Evolutionary conservation across 768 basidiomycete species (phyloP).

Genomic region (Hygrophorus russula): DNA sequence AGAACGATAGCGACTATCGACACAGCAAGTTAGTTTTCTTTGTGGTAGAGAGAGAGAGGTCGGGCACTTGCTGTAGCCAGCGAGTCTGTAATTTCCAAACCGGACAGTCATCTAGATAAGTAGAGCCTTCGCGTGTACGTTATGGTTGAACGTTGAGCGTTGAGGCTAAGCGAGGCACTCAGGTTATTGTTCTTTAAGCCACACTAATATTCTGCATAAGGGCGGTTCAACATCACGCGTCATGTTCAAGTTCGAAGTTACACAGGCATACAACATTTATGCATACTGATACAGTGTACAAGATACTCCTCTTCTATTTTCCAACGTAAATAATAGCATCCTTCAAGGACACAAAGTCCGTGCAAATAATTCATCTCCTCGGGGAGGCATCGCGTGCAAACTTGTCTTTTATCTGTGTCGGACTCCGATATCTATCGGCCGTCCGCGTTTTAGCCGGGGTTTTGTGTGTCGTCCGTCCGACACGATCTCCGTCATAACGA

Average conservation of each 20-base stretch:
- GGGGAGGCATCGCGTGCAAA: slow-evolving; percentile 5
- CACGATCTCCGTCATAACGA: neutral
- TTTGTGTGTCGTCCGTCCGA: neutral
- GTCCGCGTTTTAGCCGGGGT: neutral
- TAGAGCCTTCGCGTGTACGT: neutral
- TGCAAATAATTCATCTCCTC: neutral
- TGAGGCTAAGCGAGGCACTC: too few species aligned
- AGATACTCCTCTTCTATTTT: too few species aligned
- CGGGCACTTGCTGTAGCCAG: slow-evolving; percentile 33
- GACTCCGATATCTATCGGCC: neutral
- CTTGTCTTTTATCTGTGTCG: slow-evolving; percentile 3
- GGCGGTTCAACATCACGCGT: too few species aligned
- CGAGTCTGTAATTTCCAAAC: slow-evolving; percentile 44
- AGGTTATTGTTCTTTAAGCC: too few species aligned
- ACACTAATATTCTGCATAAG: too few species aligned
- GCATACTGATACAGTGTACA: too few species aligned
- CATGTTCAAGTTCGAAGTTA: too few species aligned
- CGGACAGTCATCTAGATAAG: slow-evolving; percentile 42
- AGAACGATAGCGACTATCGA: slow-evolving; percentile 30
- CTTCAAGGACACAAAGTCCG: too few species aligned
- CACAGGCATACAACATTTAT: too few species aligned
- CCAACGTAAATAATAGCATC: too few species aligned
- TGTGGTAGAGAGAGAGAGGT: slow-evolving; percentile 4
- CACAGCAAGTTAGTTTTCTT: slow-evolving; percentile 1
- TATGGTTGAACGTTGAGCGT: neutral